Percentiles rank a stretch among this genome's conserved stretches.
Conservation (phyloP, 208 protist species). For the Leptomonas seymouri region DNA sequence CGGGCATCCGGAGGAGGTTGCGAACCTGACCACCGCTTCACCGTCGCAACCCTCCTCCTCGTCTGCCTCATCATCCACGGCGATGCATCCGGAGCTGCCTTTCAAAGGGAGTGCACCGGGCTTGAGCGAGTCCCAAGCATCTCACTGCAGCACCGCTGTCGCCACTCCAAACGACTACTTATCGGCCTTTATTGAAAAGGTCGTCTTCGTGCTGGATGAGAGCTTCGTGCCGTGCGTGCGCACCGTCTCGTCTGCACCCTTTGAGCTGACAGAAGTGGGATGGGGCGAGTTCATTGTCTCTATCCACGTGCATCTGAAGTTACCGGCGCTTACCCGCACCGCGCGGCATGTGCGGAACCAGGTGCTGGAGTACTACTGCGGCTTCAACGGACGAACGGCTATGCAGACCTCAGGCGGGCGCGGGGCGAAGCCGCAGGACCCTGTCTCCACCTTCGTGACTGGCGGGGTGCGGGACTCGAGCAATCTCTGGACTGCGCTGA, state of each 20-base stretch:
- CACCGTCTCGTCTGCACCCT: constrained; percentile 62
- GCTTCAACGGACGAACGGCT: constrained; percentile 28
- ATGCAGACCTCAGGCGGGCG: constrained; percentile 35
- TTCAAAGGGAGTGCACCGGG: not conserved
- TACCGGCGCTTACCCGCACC: constrained; percentile 22
- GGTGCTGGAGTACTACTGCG: constrained; percentile 34
- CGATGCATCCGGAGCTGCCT: no score
- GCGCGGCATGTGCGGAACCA: constrained; percentile 20
- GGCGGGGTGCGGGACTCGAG: constrained; percentile 21
- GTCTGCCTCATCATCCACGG: not conserved
- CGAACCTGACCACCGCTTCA: not conserved
- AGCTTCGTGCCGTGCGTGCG: constrained; percentile 76
- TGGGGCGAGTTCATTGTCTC: constrained; percentile 91
- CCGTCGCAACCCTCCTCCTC: constrained; percentile 1
- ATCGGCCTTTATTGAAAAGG: constrained; percentile 71
- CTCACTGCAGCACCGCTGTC: constrained; percentile 6
- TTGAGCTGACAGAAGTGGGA: constrained; percentile 84
- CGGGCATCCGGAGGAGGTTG: constrained; percentile 38
- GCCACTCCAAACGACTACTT: constrained; percentile 52
- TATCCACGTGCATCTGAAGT: constrained; percentile 72
- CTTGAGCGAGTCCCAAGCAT: constrained; percentile 23
- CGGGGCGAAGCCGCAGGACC: constrained; percentile 30
- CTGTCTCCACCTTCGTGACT: constrained; percentile 25
- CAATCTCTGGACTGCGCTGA: constrained; percentile 20
- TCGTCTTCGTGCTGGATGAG: constrained; percentile 79